Conservation (phyloP, 2,329 filamentous ascomycete species). For the Colletotrichum shisoi region DNA sequence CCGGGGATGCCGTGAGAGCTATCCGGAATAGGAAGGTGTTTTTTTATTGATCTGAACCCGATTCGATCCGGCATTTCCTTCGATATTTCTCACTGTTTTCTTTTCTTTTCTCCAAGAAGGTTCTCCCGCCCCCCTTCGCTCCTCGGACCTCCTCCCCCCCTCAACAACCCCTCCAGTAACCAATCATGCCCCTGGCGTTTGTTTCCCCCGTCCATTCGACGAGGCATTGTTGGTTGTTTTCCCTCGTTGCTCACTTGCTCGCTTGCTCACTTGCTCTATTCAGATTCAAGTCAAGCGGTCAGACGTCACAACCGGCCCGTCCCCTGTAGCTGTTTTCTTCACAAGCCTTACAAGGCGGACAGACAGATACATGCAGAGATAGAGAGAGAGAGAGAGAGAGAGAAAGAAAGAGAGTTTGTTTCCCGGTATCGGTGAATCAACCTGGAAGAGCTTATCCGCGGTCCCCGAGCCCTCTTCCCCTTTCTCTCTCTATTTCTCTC, state of each 20-base stretch:
- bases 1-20: conserved; percentile 20
- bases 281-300: not conserved
- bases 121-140: no score
- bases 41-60: not conserved
- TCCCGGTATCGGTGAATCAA: not conserved
- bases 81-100: conserved; percentile 5
- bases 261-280: not conserved
- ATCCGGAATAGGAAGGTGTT: conserved; percentile 17
- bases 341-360: not conserved
- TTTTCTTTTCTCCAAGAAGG: not conserved
- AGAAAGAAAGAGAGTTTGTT: no score
- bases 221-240: not conserved
- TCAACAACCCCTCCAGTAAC: not conserved
- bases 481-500: no score
- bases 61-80: conserved; percentile 19
- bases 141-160: no score
- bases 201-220: not conserved
- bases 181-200: not conserved
- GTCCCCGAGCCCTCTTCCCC: not conserved
- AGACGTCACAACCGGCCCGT: not conserved
- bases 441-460: not conserved
- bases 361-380: not conserved
- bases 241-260: not conserved
- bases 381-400: no score
- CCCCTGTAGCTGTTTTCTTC: not conserved